Conservation (phyloP, 1,284 basidiomycete species). For the Ganoderma sinense region DNA sequence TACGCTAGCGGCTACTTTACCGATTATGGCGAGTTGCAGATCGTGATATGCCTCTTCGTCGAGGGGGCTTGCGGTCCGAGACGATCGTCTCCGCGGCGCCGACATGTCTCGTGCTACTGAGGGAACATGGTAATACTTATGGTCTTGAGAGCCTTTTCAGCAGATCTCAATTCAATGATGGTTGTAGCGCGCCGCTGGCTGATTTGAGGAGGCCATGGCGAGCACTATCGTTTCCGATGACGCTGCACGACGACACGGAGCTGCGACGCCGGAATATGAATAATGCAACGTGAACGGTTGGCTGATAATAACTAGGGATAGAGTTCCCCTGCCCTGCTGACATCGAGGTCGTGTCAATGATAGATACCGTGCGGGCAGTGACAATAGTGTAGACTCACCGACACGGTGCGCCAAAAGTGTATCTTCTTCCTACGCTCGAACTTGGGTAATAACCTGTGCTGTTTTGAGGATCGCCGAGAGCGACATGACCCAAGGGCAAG, state of each 20-base stretch:
- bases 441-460: too few relatives aligned
- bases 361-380: not conserved
- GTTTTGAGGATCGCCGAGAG: not conserved
- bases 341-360: not conserved
- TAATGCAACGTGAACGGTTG: not conserved
- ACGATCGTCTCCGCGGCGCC: not conserved
- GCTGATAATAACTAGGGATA: not conserved
- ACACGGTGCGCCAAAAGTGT: too few relatives aligned
- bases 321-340: not conserved
- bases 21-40: not conserved
- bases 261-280: not conserved
- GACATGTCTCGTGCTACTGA: not conserved
- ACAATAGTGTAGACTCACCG: not conserved
- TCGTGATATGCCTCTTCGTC: not conserved
- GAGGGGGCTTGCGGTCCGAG: not conserved
- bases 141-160: not conserved
- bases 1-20: not conserved
- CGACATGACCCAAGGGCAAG: not conserved
- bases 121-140: too few relatives aligned
- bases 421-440: too few relatives aligned
- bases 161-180: not conserved
- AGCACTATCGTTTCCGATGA: not conserved
- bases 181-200: not conserved
- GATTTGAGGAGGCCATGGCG: not conserved
- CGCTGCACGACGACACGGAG: not conserved